phyloP scores from a whole-genome alignment of 306 rosid species.

The Carpinus viminea region DNA sequence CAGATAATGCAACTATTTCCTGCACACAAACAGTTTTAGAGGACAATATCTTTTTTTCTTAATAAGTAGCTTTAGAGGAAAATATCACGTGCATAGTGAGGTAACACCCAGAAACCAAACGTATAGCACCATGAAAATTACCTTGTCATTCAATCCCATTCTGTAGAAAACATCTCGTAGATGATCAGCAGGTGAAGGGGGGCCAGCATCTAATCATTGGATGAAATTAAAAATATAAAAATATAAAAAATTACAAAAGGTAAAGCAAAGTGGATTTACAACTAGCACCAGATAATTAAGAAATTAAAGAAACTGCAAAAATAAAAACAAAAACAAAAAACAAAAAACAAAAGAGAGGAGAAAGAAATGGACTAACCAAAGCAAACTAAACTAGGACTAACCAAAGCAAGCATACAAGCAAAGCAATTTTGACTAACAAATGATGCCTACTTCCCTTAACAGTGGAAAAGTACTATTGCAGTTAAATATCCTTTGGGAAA shows the following conservation, averaged over 20 bases:
- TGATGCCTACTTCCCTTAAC: neutral
- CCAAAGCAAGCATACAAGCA: neutral
- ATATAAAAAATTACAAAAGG: neutral
- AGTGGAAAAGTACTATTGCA: neutral
- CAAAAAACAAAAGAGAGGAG: neutral
- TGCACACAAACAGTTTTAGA: constrained; percentile 39
- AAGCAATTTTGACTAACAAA: neutral
- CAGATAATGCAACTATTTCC: constrained; percentile 98
- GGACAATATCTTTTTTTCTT: constrained; percentile 18
- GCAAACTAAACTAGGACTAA: neutral
- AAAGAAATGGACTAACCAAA: neutral
- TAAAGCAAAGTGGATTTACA: neutral
- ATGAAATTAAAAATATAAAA: no score
- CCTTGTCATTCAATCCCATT: constrained; percentile 94
- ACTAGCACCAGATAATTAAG: neutral
- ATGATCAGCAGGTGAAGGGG: constrained; percentile 97
- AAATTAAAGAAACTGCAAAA: neutral
- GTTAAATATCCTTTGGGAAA: neutral
- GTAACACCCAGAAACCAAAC: constrained; percentile 6
- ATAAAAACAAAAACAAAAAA: no score
- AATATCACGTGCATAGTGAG: constrained; percentile 23
- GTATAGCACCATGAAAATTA: constrained; percentile 22
- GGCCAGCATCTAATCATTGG: constrained; percentile 70
- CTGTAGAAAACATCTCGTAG: constrained; percentile 88
- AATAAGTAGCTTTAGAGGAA: constrained; percentile 14